Evolutionary conservation across 179 eudicot species (phyloP), one percentile per base, ranked within the genome.

Genomic region (Beta macrorhiza): DNA sequence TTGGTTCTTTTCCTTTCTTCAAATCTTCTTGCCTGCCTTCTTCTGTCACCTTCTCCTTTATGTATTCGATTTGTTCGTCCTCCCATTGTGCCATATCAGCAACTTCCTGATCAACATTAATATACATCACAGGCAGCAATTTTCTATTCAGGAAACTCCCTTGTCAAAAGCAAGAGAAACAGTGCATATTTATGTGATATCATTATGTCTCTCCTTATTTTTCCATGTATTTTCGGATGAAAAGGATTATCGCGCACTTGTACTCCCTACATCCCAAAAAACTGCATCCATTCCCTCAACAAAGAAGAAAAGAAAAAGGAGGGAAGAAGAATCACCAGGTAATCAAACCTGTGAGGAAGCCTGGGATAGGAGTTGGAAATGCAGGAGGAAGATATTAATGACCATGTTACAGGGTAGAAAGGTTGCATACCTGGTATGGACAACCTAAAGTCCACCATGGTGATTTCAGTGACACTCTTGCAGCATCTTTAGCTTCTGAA

Each of bases 381-480:
- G 72, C n/a, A 53, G 69, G 67, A 74, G 25, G 45, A 29, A 79
- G 51, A 15, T 13, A 74, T 0, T 37, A 47, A 52, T 58, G 67
- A 78, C 56, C 19, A 20, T 47, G 25, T 16, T 20, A 29, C 5
- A 22, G 17, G 25, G 65, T 44, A 37, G 62, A 77, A 62, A 53
- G 59, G 12, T 7, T 29, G 42, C 59, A 75, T 45, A 94, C 99
- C 93, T 94, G 89, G 83, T 96, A 96, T 81, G 86, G 81, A 80
- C 98, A 91, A 65, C 99, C 99, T 87, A 96, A 89, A 64, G 99
- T 96, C 99, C 99, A 96, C 99, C 99, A 96, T 72, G 99, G 99
- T 82, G 99, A 94, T 85, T 94, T 96, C 73, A 96, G 78, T 82
- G 99, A 97, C 51, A 90, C 93, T 82, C 98, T 88, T 52, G 99